Percentiles rank a stretch among this genome's conserved stretches.
phyloP scores from a whole-genome alignment of 176 grass and related monocot species.

The Hordeum vulgare region DNA sequence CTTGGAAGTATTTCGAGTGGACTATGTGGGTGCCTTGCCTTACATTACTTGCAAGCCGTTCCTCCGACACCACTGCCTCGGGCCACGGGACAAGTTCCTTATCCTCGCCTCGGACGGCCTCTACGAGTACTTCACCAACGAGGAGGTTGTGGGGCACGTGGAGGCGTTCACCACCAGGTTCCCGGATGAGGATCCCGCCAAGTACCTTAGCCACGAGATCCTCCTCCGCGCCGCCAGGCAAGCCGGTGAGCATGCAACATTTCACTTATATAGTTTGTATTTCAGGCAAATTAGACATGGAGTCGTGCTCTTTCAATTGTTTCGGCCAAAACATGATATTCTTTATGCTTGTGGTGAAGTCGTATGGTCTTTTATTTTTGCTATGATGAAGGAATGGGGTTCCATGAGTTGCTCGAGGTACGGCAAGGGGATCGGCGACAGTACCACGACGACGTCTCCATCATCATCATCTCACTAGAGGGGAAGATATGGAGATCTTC shows the following conservation, averaged over 20 bases:
- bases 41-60: slow-evolving; percentile 65
- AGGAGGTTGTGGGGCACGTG: slow-evolving; percentile 66
- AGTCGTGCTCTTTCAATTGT: background rate
- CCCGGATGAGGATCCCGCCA: slow-evolving; percentile 72
- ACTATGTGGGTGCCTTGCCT: slow-evolving; percentile 47
- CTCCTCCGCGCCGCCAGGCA: slow-evolving; percentile 59
- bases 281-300: background rate
- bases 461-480: slow-evolving; percentile 79
- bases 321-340: rapidly evolving
- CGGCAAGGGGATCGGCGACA: slow-evolving; percentile 52
- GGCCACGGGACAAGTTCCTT: slow-evolving; percentile 46
- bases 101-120: slow-evolving; percentile 84
- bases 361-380: background rate
- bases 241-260: slow-evolving; percentile 36
- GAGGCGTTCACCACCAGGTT: slow-evolving; percentile 43
- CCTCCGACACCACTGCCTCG: slow-evolving; percentile 53
- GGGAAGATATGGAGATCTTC: slow-evolving; percentile 73
- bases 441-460: slow-evolving; percentile 86
- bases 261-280: background rate
- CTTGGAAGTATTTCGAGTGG: slow-evolving; percentile 54
- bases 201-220: slow-evolving; percentile 64
- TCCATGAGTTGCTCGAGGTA: slow-evolving; percentile 67
- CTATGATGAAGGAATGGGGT: slow-evolving; percentile 44
- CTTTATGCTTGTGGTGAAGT: background rate
- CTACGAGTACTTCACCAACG: slow-evolving; percentile 85